Base-by-base conservation (phyloP, 2,329 filamentous ascomycete species). In the Sphaerulina vaccinii region DNA sequence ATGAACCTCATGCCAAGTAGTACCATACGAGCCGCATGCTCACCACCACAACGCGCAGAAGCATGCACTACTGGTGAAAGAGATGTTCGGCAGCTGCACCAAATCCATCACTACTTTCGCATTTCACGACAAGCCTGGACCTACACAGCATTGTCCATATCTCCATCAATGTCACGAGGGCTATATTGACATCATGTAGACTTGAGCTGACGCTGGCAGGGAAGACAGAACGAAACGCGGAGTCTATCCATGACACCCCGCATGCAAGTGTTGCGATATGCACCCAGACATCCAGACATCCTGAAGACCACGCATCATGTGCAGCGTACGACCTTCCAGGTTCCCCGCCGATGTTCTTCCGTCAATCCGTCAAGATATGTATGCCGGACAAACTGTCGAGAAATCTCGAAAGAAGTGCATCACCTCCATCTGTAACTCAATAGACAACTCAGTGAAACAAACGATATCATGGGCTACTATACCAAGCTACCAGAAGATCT, bases 401-500 rank as follows among this genome's bases (percentile, higher is more conserved):
- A 13, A 29, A 3, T 9, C n/a, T 5, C n/a, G 10, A 13, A 9
- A 10, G 9, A 29, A 13, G 27, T 29, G 9, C 9, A 10, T 29
- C 27, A 29, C 27, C n/a, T n/a, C n/a, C n/a, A n/a, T n/a, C n/a
- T n/a, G n/a, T n/a, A n/a, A n/a, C n/a, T n/a, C n/a, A n/a, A n/a
- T n/a, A n/a, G n/a, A n/a, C n/a, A n/a, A n/a, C n/a, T n/a, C n/a
- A n/a, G n/a, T n/a, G n/a, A n/a, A n/a, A n/a, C n/a, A n/a, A 29
- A 29, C 27, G 7, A 29, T 29, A 35, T 21, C 7, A 52, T 52
- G 50, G 43, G 43, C n/a, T 37, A 71, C n/a, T 66, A 69, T 45
- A 65, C 62, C 23, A 70, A 67, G 44, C 62, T 72, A 15, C 68
- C 69, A 40, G 68, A 72, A 22, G 64, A 64, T 10, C 56, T 74